Base-by-base conservation (phyloP, 257 asterid species). In the Nicotiana sylvestris region DNA sequence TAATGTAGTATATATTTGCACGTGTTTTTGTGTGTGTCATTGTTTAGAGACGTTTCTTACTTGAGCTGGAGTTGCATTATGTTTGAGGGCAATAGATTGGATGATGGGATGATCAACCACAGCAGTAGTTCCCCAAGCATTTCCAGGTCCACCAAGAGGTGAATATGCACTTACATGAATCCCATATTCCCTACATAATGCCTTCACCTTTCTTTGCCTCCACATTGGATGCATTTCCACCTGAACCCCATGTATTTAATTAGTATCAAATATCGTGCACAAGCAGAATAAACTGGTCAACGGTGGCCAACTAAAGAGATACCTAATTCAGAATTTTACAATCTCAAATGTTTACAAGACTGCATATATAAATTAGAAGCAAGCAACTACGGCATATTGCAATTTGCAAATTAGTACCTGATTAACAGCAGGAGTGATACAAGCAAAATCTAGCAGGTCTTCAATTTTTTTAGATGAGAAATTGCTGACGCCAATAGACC, bases 221-320 rank as follows among this genome's bases (percentile, higher is more conserved):
- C 99, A 95, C 93, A 92, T 91, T 4, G 97, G 97, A 83, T 93
- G 97, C 99, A 95, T 93, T 86, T 95, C 98, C 70, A 93, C 98
- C 98, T 94, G 84, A 49, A 15, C 1, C 4, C n/a, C n/a, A 12
- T 27, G 4, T 35, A 18, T 43, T 43, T 43, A 43, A 43, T 43
- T 43, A 25, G 43, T 2, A 18, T 9, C 29, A 13, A 12, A 35
- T 33, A 66, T 66, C 51, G 4, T 2, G 21, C 35, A 30, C 74
- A 66, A n/a, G 74, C 35, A 66, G 5, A 35, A 37, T 8, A 39
- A 39, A 37, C 1, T 5, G 43, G 43, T 37, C 43, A 0, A 35
- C 39, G 6, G 6, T 35, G 8, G 8, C 1, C 43, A 37, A 5
- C 43, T 6, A 37, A 37, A 37, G 43, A 37, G 43, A 37, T 37